Percentiles rank a stretch among this genome's conserved stretches.
phyloP scores from a whole-genome alignment of 164 flowering plant genomes.

The Nymphaea colorata region DNA sequence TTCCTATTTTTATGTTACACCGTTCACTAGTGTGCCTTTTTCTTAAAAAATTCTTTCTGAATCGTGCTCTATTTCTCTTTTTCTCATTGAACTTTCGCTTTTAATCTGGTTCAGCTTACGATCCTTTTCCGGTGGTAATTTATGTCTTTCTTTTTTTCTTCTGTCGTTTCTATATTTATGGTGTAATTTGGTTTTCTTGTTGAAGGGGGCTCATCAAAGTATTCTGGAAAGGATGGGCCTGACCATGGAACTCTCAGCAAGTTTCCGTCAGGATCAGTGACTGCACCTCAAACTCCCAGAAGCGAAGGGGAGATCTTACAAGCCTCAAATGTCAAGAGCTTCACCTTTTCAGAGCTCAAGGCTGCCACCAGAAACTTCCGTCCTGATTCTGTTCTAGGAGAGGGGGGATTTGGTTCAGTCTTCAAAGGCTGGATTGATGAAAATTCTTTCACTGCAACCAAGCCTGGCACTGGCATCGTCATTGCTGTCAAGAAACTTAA shows the following conservation, averaged over 20 bases:
- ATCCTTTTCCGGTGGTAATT: too few relatives aligned
- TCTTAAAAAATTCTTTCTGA: too few relatives aligned
- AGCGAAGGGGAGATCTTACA: conserved; percentile 64
- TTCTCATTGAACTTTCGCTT: too few relatives aligned
- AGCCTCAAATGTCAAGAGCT: conserved; percentile 50
- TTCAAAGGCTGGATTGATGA: conserved; percentile 89
- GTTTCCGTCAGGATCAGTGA: conserved; percentile 10
- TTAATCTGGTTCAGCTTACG: too few relatives aligned
- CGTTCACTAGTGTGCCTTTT: too few relatives aligned
- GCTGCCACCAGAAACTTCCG: conserved; percentile 75
- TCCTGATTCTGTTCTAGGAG: conserved; percentile 83
- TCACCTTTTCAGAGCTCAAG: conserved; percentile 45
- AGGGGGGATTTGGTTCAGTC: conserved; percentile 84
- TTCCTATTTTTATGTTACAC: too few relatives aligned
- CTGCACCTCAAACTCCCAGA: conserved; percentile 34
- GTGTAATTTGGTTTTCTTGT: not conserved
- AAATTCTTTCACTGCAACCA: conserved; percentile 38
- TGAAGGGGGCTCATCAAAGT: conserved; percentile 9
- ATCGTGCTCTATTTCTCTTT: too few relatives aligned
- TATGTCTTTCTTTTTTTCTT: too few relatives aligned
- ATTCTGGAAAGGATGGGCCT: conserved; percentile 17
- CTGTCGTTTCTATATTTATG: too few relatives aligned
- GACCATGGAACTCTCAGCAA: conserved; percentile 20
- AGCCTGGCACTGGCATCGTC: conserved; percentile 61
- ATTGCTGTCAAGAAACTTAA: conserved; percentile 75